Percentiles rank a stretch among this genome's conserved stretches.
Conservation (phyloP, 2,329 filamentous ascomycete genomes). For the Colletotrichum incanum region DNA sequence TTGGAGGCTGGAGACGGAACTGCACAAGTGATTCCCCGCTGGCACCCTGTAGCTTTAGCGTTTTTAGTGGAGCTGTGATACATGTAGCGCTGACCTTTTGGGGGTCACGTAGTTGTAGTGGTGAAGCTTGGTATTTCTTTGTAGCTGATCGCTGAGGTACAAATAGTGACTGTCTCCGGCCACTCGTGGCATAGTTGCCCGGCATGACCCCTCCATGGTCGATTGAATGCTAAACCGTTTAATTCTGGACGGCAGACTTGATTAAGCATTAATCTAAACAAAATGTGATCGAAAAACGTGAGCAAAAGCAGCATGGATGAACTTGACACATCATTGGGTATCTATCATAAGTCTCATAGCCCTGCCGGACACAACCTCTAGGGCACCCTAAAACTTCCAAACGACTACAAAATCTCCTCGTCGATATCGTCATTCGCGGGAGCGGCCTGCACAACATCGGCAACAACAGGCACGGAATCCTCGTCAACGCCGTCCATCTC, state of each 20-base stretch:
- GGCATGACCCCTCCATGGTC: constrained; percentile 4
- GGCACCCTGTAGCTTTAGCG: constrained; percentile 37
- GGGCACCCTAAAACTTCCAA: constrained; percentile 15
- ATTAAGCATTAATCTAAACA: background rate
- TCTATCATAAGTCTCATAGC: constrained; percentile 43
- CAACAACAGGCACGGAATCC: constrained; percentile 3
- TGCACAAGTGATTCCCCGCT: constrained; percentile 27
- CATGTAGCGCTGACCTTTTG: background rate
- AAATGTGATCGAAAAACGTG: background rate
- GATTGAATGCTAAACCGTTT: background rate
- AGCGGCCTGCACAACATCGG: constrained; percentile 3
- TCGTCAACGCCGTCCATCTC: constrained; percentile 52
- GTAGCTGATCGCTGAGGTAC: too few relatives aligned
- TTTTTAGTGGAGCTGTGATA: constrained; percentile 17
- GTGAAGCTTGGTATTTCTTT: too few relatives aligned
- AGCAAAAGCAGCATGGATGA: background rate
- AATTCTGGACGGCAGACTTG: background rate
- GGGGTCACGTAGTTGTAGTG: too few relatives aligned
- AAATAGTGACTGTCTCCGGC: too few relatives aligned
- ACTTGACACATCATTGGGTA: constrained; percentile 38
- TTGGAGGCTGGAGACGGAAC: constrained; percentile 17
- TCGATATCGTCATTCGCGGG: constrained; percentile 37
- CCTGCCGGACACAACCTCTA: constrained; percentile 27
- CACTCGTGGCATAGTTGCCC: too few relatives aligned
- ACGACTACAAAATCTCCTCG: constrained; percentile 41